phyloP scores from a whole-genome alignment of 2,329 filamentous ascomycete species.

The Curvularia hawaiiensis region DNA sequence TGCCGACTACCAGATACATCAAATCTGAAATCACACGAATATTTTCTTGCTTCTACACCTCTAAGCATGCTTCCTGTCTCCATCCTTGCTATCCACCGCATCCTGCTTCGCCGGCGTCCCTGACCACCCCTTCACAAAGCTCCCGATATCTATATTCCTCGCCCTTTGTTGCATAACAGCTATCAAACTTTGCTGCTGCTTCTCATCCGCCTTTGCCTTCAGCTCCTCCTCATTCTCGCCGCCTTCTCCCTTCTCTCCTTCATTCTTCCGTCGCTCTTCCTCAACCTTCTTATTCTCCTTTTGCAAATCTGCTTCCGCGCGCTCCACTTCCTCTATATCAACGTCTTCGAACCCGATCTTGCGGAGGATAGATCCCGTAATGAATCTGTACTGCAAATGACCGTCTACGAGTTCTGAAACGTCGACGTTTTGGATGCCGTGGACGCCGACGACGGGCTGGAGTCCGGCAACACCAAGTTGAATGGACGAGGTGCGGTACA shows the following conservation, averaged over 20 bases:
- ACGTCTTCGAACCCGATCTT: constrained; percentile 61
- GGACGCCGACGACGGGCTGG: constrained; percentile 71
- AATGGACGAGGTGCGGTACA: constrained; percentile 83
- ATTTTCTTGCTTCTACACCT: background rate
- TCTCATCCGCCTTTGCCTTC: constrained; percentile 51
- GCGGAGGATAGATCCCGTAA: constrained; percentile 57
- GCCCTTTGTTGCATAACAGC: constrained; percentile 52
- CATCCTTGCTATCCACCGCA: constrained; percentile 2
- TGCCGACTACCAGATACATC: background rate
- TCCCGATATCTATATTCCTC: constrained; percentile 29
- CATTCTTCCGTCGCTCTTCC: constrained; percentile 20
- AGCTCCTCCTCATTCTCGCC: constrained; percentile 43
- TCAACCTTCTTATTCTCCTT: constrained; percentile 45
- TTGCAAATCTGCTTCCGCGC: constrained; percentile 52
- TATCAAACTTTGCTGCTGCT: constrained; percentile 52
- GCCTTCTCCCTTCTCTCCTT: constrained; percentile 27
- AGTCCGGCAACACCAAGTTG: constrained; percentile 84
- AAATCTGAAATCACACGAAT: background rate
- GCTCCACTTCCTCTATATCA: constrained; percentile 53
- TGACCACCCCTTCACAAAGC: constrained; percentile 10
- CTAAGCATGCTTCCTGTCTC: background rate
- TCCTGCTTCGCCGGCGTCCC: constrained; percentile 6
- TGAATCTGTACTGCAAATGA: constrained; percentile 57
- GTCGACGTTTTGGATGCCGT: constrained; percentile 66
- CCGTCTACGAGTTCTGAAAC: constrained; percentile 58